A percentile compares a stretch with the other conserved stretches of the same genome.
These are phyloP conservation scores for Xylaria palmicola DNA, from an alignment of 495 filamentous ascomycete species.

Conservation along the genomic window DNA sequence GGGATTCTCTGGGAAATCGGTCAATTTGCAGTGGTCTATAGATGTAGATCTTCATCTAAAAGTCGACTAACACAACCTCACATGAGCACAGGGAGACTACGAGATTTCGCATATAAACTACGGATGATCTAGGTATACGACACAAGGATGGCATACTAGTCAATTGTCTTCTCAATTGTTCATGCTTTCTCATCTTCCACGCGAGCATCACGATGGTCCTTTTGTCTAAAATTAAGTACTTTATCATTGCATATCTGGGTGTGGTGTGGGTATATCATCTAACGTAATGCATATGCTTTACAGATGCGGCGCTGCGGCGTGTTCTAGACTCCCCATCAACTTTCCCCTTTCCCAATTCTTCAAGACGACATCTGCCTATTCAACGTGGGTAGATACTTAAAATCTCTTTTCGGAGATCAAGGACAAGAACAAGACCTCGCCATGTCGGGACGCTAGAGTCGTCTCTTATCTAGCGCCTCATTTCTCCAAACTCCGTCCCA, in stretches of 20 bases:
- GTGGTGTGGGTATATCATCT: conserved; percentile 14
- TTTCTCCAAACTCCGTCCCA: conserved; percentile 8
- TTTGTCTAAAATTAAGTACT: neutral
- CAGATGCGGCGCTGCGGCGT: neutral
- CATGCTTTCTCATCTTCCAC: no score
- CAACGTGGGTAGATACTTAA: neutral
- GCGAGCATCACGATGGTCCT: neutral
- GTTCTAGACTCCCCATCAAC: neutral
- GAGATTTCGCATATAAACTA: no score
- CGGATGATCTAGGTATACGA: no score
- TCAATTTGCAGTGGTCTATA: no score
- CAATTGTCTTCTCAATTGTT: no score
- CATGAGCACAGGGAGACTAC: no score
- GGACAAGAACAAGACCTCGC: neutral
- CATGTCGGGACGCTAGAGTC: neutral
- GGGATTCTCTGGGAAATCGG: no score
- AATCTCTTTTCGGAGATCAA: neutral
- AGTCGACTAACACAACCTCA: no score
- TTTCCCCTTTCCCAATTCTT: neutral
- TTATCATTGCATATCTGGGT: conserved; percentile 1
- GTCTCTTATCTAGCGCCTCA: neutral
- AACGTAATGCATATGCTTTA: conserved; percentile 13
- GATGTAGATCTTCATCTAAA: no score
- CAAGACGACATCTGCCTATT: neutral
- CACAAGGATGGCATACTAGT: no score